Conservation (phyloP, 306 rosid species). For the Prunus padus region DNA sequence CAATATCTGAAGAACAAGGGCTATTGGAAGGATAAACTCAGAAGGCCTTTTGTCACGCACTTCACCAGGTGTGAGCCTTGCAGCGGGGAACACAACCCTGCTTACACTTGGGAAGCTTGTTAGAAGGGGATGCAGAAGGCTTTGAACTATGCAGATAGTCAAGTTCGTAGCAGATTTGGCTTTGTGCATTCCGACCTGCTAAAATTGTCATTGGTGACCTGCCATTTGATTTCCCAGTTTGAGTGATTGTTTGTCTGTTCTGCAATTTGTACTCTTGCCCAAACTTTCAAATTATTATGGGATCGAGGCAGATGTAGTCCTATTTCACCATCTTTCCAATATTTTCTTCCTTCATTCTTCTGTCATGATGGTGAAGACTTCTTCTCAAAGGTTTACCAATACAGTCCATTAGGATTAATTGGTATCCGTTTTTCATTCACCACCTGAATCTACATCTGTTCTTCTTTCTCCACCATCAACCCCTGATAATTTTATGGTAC, state of each 20-base stretch:
- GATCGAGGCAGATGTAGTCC: neutral
- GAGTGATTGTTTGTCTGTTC: neutral
- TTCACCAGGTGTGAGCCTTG: constrained; percentile 90
- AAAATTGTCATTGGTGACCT: constrained; percentile 31
- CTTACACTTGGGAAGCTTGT: constrained; percentile 52
- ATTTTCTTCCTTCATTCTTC: neutral
- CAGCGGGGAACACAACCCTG: constrained; percentile 55
- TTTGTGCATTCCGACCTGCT: constrained; percentile 45
- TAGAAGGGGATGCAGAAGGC: constrained; percentile 74
- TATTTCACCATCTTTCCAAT: neutral
- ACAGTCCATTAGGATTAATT: neutral
- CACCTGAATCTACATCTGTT: neutral
- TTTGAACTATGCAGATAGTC: constrained; percentile 74
- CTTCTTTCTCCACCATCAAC: constrained; percentile 4
- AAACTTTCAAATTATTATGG: neutral
- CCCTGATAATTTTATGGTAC: neutral
- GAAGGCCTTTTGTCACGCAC: constrained; percentile 79
- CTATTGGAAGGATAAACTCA: constrained; percentile 40
- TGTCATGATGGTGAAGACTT: neutral
- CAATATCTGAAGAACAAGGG: constrained; percentile 35
- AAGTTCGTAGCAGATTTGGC: constrained; percentile 58
- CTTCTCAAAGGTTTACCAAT: neutral
- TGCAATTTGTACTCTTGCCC: neutral
- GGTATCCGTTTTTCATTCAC: neutral
- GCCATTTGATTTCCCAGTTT: constrained; percentile 54